Evolutionary conservation across 352 stramenopile species (phyloP).

Genomic region (Globisporangium carolinianum): DNA sequence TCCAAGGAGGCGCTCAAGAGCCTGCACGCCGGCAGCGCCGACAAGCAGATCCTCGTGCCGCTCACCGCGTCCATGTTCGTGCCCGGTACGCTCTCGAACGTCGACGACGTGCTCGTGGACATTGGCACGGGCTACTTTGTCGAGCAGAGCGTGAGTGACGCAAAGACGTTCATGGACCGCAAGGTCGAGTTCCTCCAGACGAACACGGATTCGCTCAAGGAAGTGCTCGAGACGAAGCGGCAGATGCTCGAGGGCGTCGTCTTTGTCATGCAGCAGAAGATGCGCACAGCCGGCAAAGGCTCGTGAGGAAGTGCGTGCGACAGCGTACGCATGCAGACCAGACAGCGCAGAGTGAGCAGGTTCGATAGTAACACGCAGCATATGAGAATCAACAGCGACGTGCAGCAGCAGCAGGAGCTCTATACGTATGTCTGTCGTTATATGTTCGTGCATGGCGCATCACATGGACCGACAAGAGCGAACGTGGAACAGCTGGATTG

Average conservation of each 20-base stretch:
- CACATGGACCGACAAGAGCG: too few species aligned
- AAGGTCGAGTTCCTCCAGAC: constrained; percentile 90
- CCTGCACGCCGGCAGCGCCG: constrained; percentile 48
- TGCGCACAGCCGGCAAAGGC: constrained; percentile 23
- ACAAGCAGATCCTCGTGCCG: constrained; percentile 90
- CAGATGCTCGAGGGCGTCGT: constrained; percentile 78
- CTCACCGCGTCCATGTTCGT: constrained; percentile 95
- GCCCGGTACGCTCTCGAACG: constrained; percentile 81
- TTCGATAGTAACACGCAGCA: neutral
- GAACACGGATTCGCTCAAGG: constrained; percentile 91
- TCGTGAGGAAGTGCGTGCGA: constrained; percentile 1
- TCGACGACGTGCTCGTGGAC: constrained; percentile 89
- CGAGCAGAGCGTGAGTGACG: constrained; percentile 87
- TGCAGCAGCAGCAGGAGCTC: too few species aligned
- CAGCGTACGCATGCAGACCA: too few species aligned
- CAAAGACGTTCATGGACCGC: constrained; percentile 87
- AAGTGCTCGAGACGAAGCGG: constrained; percentile 74
- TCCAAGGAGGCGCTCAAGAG: constrained; percentile 67
- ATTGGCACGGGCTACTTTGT: constrained; percentile 95
- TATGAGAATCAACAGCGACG: too few species aligned
- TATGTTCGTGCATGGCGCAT: too few species aligned
- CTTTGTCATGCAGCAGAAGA: constrained; percentile 83
- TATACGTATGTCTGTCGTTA: too few species aligned
- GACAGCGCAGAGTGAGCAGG: neutral
- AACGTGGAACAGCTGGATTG: too few species aligned